These are phyloP conservation scores for Epichloe aotearoae DNA, from an alignment of 2,329 filamentous ascomycete genomes.

Conservation along the genomic window DNA sequence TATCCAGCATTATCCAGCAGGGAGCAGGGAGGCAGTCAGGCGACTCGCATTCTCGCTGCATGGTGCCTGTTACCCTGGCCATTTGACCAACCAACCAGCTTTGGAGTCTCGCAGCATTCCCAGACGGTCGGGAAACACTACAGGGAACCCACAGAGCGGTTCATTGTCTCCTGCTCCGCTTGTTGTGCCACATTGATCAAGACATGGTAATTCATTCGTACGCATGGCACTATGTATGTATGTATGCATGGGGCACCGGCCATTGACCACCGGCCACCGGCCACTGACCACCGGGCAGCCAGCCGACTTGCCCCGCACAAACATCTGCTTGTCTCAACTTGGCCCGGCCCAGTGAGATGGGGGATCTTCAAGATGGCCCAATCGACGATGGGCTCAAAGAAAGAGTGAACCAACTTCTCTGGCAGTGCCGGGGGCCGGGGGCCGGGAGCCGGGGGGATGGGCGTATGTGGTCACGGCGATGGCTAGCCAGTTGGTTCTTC, in stretches of 20 bases:
- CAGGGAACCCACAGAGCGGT: conserved; percentile 15
- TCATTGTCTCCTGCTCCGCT: conserved; percentile 12
- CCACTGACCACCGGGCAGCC: not conserved
- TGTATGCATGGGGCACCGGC: no score
- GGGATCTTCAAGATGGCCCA: not conserved
- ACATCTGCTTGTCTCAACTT: not conserved
- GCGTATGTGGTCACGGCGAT: no score
- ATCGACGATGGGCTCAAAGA: no score
- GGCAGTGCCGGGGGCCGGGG: no score
- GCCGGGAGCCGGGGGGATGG: no score
- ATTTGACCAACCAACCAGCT: conserved; percentile 8
- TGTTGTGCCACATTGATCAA: conserved; percentile 12
- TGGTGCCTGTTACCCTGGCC: not conserved
- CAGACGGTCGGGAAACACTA: conserved; percentile 21
- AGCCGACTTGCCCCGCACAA: not conserved
- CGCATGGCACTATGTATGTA: no score
- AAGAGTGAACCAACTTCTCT: no score
- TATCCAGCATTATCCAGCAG: not conserved
- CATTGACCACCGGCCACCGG: no score
- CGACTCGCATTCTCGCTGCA: conserved; percentile 1
- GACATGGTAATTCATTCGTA: conserved; percentile 2
- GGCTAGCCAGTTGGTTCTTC: no score
- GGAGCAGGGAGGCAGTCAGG: not conserved
- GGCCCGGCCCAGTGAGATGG: not conserved
- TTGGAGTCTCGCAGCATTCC: conserved; percentile 16